Base-by-base conservation (phyloP, 2,329 filamentous ascomycete genomes). In the Pleoardoris graminearum region DNA sequence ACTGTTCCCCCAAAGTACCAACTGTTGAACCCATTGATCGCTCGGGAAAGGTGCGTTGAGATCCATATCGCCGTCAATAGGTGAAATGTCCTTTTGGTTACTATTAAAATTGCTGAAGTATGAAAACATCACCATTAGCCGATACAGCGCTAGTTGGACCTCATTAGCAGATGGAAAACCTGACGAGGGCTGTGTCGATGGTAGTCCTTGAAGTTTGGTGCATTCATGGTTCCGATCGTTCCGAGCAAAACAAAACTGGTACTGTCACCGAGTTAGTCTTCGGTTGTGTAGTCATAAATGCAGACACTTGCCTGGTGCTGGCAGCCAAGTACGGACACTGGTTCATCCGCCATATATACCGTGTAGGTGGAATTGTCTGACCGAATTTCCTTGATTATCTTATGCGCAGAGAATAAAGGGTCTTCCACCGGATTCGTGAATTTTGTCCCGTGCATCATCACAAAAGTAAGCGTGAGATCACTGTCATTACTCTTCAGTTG, bases 341-440 rank as follows among this genome's bases (percentile, higher is more conserved):
- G 51, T 17, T 8, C 29, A 35, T 57, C 51, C 3, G 48, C 29
- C 1, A n/a, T 14, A 37, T 50, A 58, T 3, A 12, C 4, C 12
- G 21, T 35, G 3, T 3, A 4, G 3, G 14, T 44, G 4, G 2
- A 5, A 25, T 21, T 30, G 16, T 35, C 22, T 10, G 23, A n/a
- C n/a, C 3, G 14, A 12, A 4, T 4, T 16, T 11, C 14, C 21
- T 11, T 1, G 11, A 32, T 16, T 17, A 21, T 21, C 39, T 33
- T 46, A n/a, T 52, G 53, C 3, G 56, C 56, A 7, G 50, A 30
- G 25, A 49, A 58, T 7, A 54, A 3, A 7, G 44, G 50, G 29
- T 58, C 53, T 21, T 55, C 42, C 5, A 49, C 41, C 11, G 47
- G 50, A n/a, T 32, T 21, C 14, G 50, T 5, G 11, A 21, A 16